Evolutionary conservation across 257 asterid genomes (phyloP), one percentile per base, ranked within the genome.

Genomic region (Paraleonurus japonicus): DNA sequence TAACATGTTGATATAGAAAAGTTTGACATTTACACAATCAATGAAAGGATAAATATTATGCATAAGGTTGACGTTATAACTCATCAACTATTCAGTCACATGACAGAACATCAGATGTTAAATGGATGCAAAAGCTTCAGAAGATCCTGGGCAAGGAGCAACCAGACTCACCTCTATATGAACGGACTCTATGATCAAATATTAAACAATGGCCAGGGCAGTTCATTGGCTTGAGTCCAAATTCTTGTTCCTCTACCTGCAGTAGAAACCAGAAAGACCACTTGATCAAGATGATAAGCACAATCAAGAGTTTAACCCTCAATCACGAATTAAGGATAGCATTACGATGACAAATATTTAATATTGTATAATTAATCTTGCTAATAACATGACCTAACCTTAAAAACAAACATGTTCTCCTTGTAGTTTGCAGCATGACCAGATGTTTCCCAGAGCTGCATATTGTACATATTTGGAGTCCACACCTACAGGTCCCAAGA

Each of bases 361-460:
- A 48, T 32, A 70, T 26, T 8, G 9, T 51, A 5, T 26, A 37
- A 30, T 20, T 43, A 30, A 71, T 71, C 72, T 73, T 75, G 63
- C 54, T 15, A 27, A 9, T 17, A 72, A 30, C 50, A 57, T 33
- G 65, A 69, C 33, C 86, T 45, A 54, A 95, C 99, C 94, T 89
- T 89, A 79, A 95, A 95, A 66, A 95, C 81, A 80, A 95, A 95
- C 98, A 95, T 95, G 78, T 95, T 95, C 84, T 95, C 99, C 89
- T 82, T 92, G 83, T 95, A 95, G 76, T 95, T 89, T 60, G 97
- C 99, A 81, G 99, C 99, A 85, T 95, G 99, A 51, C 99, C 99
- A 72, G 98, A 95, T 55, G 95, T 88, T 83, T 95, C 99, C 99
- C 99, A 95, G 51, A 95, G 85, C 77, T 95, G 87, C 99, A 95